Evolutionary conservation across 208 protist species (phyloP).

Genomic region (Jaenimonas drosophilae): DNA sequence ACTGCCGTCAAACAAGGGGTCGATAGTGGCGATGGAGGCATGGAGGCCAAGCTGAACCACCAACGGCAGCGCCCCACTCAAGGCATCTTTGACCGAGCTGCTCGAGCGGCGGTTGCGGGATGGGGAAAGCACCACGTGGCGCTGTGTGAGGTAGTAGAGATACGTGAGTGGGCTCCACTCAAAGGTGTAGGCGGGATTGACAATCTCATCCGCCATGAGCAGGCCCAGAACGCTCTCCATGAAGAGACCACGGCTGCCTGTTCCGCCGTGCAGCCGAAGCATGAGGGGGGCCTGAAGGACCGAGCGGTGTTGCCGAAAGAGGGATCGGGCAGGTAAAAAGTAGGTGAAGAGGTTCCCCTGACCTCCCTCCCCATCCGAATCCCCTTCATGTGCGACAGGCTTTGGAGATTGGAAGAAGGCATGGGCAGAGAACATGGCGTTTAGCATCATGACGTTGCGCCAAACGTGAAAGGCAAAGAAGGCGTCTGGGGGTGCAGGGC

Average conservation of each 20-base stretch:
- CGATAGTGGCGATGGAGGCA: conserved; percentile 93
- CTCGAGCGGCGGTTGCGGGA: conserved; percentile 88
- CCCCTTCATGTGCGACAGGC: no score
- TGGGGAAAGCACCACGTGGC: conserved; percentile 94
- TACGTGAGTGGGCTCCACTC: conserved; percentile 93
- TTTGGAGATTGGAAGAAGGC: no score
- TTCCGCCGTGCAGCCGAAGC: conserved; percentile 42
- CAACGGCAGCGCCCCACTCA: conserved; percentile 84
- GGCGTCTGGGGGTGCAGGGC: conserved; percentile 92
- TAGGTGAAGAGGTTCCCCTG: conserved; percentile 6
- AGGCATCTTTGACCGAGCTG: no score
- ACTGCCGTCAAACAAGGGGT: conserved; percentile 89
- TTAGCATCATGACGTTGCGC: conserved; percentile 96
- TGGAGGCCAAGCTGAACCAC: conserved; percentile 92
- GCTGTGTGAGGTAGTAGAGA: conserved; percentile 96
- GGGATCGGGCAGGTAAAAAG: conserved; percentile 10
- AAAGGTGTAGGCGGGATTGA: conserved; percentile 90
- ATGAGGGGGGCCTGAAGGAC: conserved; percentile 6
- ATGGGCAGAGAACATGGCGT: conserved; percentile 65
- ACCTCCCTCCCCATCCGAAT: no score
- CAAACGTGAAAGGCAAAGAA: conserved; percentile 98
- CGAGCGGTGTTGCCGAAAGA: conserved; percentile 14
- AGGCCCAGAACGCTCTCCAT: conserved; percentile 88
- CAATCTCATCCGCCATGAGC: conserved; percentile 90
- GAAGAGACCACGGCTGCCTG: conserved; percentile 44